These are phyloP conservation scores for Russula sp. DNA, from an alignment of 768 basidiomycete species.

Conservation along the genomic window DNA sequence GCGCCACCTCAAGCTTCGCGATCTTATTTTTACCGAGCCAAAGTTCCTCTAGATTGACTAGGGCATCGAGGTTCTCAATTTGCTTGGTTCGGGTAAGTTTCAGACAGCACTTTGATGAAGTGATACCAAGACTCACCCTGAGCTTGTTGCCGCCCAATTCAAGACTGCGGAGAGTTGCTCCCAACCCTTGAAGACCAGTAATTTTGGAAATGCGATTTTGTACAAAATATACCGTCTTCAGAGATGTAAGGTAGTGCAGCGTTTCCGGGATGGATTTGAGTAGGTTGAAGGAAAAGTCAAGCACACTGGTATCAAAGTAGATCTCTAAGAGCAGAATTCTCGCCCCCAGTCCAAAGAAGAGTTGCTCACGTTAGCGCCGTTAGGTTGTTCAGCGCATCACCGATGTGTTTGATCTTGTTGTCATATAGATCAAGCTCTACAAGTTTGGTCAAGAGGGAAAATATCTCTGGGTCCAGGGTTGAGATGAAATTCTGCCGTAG, in stretches of 20 bases:
- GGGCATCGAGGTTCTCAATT: constrained; percentile 79
- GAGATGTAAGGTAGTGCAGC: constrained; percentile 48
- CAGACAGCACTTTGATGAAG: constrained; percentile 7
- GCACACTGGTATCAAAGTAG: constrained; percentile 41
- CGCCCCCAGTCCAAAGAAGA: not conserved
- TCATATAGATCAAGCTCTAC: constrained; percentile 96
- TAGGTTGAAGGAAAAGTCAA: constrained; percentile 96
- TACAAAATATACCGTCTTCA: constrained; percentile 86
- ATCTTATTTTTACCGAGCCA: constrained; percentile 99
- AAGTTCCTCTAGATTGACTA: constrained; percentile 83
- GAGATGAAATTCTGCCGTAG: constrained; percentile 83
- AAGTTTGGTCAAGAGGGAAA: constrained; percentile 56
- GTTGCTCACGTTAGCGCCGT: constrained; percentile 49
- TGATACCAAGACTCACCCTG: constrained; percentile 49
- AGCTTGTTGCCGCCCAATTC: constrained; percentile 94
- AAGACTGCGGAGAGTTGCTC: constrained; percentile 63
- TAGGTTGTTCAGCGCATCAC: constrained; percentile 55
- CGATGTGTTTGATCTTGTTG: constrained; percentile 79
- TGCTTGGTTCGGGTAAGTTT: constrained; percentile 39
- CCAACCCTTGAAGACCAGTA: constrained; percentile 50
- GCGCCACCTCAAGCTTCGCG: constrained; percentile 65
- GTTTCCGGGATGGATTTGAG: constrained; percentile 63
- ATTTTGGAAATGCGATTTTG: constrained; percentile 92
- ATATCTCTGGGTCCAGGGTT: constrained; percentile 64
- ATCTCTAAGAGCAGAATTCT: not conserved